Evolutionary conservation across 352 stramenopile species (phyloP).

Genomic region (Phytophthora vignae): DNA sequence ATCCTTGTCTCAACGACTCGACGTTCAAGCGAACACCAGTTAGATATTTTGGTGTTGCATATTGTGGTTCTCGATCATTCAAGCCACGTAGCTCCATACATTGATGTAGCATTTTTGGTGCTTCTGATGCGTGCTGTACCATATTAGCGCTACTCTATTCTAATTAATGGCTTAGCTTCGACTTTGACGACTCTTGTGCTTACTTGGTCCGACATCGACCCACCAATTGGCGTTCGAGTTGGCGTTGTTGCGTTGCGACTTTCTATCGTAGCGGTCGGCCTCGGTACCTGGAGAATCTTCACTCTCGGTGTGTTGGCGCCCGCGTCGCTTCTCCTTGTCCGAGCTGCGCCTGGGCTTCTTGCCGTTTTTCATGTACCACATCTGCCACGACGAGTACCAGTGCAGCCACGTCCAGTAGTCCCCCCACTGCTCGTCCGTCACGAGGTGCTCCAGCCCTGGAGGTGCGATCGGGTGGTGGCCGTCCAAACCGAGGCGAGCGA

Average conservation of each 20-base stretch:
- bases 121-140: not conserved
- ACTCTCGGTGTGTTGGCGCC: not conserved
- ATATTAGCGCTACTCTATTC: not conserved
- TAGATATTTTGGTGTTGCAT: not conserved
- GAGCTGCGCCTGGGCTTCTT: slow-evolving; percentile 35
- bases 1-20: too few species aligned
- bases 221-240: slow-evolving; percentile 47
- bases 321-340: slow-evolving; percentile 19
- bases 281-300: slow-evolving; percentile 3
- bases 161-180: not conserved
- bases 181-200: slow-evolving; percentile 17
- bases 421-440: slow-evolving; percentile 56
- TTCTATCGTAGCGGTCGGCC: slow-evolving; percentile 1
- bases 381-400: slow-evolving; percentile 75
- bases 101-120: not conserved
- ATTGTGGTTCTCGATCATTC: not conserved
- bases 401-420: slow-evolving; percentile 78
- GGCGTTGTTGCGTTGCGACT: slow-evolving; percentile 5
- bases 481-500: slow-evolving; percentile 31
- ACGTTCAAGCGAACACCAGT: too few species aligned
- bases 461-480: slow-evolving; percentile 49
- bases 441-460: slow-evolving; percentile 59
- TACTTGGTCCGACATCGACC: slow-evolving; percentile 21
- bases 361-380: slow-evolving; percentile 64
- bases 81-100: too few species aligned